phyloP scores from a whole-genome alignment of 306 rosid species.

The Castanopsis chinensis region DNA sequence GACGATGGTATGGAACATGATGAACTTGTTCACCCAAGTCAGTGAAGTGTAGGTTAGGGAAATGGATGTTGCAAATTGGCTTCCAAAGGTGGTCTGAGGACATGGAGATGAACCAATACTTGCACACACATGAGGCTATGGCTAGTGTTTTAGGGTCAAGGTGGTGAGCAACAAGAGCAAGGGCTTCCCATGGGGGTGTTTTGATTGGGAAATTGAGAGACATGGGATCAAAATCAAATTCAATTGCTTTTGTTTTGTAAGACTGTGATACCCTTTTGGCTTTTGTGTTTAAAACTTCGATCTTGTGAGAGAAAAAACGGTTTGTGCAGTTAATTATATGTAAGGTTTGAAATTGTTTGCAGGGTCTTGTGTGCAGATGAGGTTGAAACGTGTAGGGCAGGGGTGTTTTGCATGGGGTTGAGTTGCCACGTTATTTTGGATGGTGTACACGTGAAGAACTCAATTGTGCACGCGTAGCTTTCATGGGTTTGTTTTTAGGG shows the following conservation, averaged over 20 bases:
- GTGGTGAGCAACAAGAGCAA: slow-evolving; percentile 38
- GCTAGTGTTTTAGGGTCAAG: slow-evolving; percentile 69
- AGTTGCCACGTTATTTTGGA: slow-evolving; percentile 33
- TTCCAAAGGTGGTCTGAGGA: slow-evolving; percentile 63
- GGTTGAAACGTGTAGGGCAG: slow-evolving; percentile 34
- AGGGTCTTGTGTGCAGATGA: neutral
- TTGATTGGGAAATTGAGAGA: neutral
- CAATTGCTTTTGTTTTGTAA: no score
- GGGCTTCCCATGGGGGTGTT: slow-evolving; percentile 49
- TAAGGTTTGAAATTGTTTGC: neutral
- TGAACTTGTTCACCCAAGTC: slow-evolving; percentile 9
- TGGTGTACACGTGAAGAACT: slow-evolving; percentile 22
- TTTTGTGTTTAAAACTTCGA: neutral
- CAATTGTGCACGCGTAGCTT: neutral
- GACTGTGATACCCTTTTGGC: neutral
- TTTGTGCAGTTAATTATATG: neutral
- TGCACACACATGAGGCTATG: slow-evolving; percentile 55
- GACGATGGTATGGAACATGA: slow-evolving; percentile 32
- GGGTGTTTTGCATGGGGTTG: slow-evolving; percentile 26
- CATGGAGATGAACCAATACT: slow-evolving; percentile 52
- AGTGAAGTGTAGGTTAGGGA: slow-evolving; percentile 40
- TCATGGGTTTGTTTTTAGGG: no score
- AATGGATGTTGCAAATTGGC: slow-evolving; percentile 41
- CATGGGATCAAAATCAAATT: neutral
- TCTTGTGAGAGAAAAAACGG: neutral